Evolutionary conservation across 2,329 filamentous ascomycete species (phyloP).

Genomic region (Helminthosporium solani): DNA sequence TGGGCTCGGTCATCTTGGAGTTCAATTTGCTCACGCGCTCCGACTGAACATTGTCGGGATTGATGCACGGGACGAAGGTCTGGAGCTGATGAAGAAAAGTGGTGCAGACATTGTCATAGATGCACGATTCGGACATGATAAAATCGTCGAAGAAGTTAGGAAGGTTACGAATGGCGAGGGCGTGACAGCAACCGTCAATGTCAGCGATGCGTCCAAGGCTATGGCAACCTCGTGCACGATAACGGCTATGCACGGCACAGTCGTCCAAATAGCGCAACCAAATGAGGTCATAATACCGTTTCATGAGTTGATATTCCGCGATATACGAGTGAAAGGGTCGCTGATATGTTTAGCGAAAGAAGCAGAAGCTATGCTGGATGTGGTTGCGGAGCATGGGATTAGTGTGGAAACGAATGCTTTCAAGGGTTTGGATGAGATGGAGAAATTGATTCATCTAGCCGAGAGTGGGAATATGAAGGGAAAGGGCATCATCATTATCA

Average conservation of each 20-base stretch:
- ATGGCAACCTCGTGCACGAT: slow-evolving; percentile 56
- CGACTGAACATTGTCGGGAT: slow-evolving; percentile 77
- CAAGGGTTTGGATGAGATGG: slow-evolving; percentile 54
- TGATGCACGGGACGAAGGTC: slow-evolving; percentile 70
- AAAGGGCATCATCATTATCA: slow-evolving; percentile 57
- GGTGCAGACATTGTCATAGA: slow-evolving; percentile 58
- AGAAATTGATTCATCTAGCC: slow-evolving; percentile 52
- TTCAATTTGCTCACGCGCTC: slow-evolving; percentile 87
- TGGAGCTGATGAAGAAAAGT: slow-evolving; percentile 49
- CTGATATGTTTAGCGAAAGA: slow-evolving; percentile 48
- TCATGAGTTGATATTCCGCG: slow-evolving; percentile 55
- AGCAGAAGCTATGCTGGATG: slow-evolving; percentile 50
- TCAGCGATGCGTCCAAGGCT: slow-evolving; percentile 55
- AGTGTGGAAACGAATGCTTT: slow-evolving; percentile 55
- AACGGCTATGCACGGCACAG: slow-evolving; percentile 60
- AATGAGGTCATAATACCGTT: slow-evolving; percentile 44
- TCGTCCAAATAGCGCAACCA: slow-evolving; percentile 61
- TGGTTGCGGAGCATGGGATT: slow-evolving; percentile 50
- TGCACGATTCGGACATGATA: slow-evolving; percentile 51
- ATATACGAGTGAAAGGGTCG: slow-evolving; percentile 53
- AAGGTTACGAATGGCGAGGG: slow-evolving; percentile 52
- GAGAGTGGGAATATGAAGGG: slow-evolving; percentile 56
- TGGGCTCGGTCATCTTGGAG: slow-evolving; percentile 71
- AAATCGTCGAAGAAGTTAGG: slow-evolving; percentile 51
- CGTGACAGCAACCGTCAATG: slow-evolving; percentile 55